A percentile compares a stretch with the other conserved stretches of the same genome.
These are phyloP conservation scores for Imleria badia DNA, from an alignment of 768 basidiomycete genomes.

Conservation along the genomic window DNA sequence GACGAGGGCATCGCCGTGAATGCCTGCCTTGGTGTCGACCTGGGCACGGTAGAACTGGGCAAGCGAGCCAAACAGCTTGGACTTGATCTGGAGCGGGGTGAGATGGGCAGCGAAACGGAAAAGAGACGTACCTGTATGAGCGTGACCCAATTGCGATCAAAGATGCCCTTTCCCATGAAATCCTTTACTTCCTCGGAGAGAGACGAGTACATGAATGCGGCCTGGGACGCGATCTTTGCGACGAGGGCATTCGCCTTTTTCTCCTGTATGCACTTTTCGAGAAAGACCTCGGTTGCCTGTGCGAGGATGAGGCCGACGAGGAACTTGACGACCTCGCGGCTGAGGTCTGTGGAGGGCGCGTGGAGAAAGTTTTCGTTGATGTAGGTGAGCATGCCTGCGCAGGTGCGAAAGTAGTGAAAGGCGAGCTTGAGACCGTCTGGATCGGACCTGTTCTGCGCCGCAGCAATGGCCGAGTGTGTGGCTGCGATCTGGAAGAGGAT, in stretches of 20 bases:
- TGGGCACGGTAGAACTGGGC: slow-evolving; percentile 85
- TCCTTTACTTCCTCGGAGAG: slow-evolving; percentile 94
- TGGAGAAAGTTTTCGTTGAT: slow-evolving; percentile 99
- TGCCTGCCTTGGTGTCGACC: slow-evolving; percentile 70
- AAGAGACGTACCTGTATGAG: slow-evolving; percentile 64
- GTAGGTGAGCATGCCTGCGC: slow-evolving; percentile 96
- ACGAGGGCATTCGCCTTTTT: slow-evolving; percentile 81
- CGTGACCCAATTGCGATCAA: slow-evolving; percentile 92
- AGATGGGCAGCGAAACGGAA: neutral
- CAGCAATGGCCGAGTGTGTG: slow-evolving; percentile 89
- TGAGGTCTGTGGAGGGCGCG: slow-evolving; percentile 93
- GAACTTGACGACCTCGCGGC: slow-evolving; percentile 92
- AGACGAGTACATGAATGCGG: slow-evolving; percentile 75
- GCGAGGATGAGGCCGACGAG: slow-evolving; percentile 84
- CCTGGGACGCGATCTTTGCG: slow-evolving; percentile 81
- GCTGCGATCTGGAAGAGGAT: slow-evolving; percentile 95
- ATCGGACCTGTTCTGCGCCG: slow-evolving; percentile 80
- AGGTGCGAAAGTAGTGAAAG: slow-evolving; percentile 86
- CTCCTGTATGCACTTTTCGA: slow-evolving; percentile 92
- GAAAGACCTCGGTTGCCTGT: slow-evolving; percentile 94
- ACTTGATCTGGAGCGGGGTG: slow-evolving; percentile 64
- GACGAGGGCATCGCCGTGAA: slow-evolving; percentile 85
- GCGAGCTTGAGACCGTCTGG: slow-evolving; percentile 92
- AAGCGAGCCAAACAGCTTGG: slow-evolving; percentile 84
- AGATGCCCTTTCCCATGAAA: slow-evolving; percentile 93